phyloP scores from a whole-genome alignment of 2,329 filamentous ascomycete genomes.

The Pseudocercospora cruenta region DNA sequence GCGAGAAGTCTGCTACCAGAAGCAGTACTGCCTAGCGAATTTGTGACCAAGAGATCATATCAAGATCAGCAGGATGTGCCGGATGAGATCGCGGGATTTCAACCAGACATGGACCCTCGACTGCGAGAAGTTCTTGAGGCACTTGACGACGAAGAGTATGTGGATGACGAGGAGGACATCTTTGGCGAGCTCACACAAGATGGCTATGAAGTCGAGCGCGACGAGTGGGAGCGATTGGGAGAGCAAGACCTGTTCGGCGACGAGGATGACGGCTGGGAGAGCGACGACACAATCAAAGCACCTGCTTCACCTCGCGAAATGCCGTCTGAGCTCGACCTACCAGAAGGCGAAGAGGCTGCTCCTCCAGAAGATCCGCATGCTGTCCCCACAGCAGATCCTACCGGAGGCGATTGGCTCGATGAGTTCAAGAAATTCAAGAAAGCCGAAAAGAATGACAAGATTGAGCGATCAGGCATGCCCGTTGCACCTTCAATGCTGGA shows the following conservation, averaged over 20 bases:
- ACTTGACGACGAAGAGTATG: slow-evolving; percentile 91
- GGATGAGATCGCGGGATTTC: slow-evolving; percentile 87
- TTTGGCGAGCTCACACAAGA: slow-evolving; percentile 75
- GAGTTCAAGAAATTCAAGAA: slow-evolving; percentile 91
- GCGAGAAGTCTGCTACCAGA: slow-evolving; percentile 63
- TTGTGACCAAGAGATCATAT: slow-evolving; percentile 75
- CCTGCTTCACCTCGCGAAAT: slow-evolving; percentile 32
- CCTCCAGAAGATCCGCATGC: slow-evolving; percentile 41
- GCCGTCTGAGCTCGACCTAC: slow-evolving; percentile 39
- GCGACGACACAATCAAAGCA: slow-evolving; percentile 83
- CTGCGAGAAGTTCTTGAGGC: slow-evolving; percentile 90
- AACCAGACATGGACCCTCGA: slow-evolving; percentile 96
- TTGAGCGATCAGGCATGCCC: slow-evolving; percentile 33
- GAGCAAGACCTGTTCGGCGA: slow-evolving; percentile 39
- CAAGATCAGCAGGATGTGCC: slow-evolving; percentile 92
- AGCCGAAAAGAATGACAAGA: slow-evolving; percentile 50
- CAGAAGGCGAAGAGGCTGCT: slow-evolving; percentile 54
- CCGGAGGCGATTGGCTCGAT: slow-evolving; percentile 80
- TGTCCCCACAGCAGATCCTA: slow-evolving; percentile 41
- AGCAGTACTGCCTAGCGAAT: slow-evolving; percentile 78
- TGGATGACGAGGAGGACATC: slow-evolving; percentile 81
- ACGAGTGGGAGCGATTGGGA: slow-evolving; percentile 70
- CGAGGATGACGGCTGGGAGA: slow-evolving; percentile 84
- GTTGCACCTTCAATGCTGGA: slow-evolving; percentile 65
- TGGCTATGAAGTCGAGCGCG: slow-evolving; percentile 72